These are phyloP conservation scores for Triangularia verruculosa DNA, from an alignment of 2,329 filamentous ascomycete species.

Conservation along the genomic window DNA sequence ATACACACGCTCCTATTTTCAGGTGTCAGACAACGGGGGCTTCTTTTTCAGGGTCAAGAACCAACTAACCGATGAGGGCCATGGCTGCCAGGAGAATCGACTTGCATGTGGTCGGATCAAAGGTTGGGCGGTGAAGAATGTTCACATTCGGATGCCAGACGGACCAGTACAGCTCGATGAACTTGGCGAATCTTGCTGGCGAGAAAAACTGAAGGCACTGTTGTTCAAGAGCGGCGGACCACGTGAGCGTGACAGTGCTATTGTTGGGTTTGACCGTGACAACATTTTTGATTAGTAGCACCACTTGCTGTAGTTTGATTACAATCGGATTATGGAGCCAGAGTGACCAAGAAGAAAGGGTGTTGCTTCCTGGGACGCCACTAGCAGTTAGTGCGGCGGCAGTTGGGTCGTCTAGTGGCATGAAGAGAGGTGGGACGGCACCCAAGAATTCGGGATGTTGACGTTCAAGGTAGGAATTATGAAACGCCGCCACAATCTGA, in stretches of 20 bases:
- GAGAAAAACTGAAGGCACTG: constrained; percentile 30
- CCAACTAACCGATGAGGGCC: constrained; percentile 33
- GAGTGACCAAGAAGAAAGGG: constrained; percentile 13
- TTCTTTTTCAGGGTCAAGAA: not conserved
- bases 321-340: constrained; percentile 35
- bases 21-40: constrained; percentile 14
- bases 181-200: constrained; percentile 31
- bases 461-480: constrained; percentile 19
- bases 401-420: not conserved
- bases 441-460: constrained; percentile 12
- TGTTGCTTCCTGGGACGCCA: not conserved
- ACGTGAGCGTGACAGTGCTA: constrained; percentile 33
- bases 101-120: constrained; percentile 32
- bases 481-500: constrained; percentile 25
- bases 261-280: constrained; percentile 36
- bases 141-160: constrained; percentile 39
- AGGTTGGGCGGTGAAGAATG: constrained; percentile 36
- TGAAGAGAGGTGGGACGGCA: constrained; percentile 3
- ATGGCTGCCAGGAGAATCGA: constrained; percentile 35
- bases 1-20: constrained; percentile 30
- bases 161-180: constrained; percentile 36
- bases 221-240: constrained; percentile 34
- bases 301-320: constrained; percentile 36
- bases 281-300: constrained; percentile 35
- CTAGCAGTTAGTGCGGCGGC: not conserved